Percentiles rank a stretch among this genome's conserved stretches.
These are phyloP conservation scores for Musa beccarii DNA, from an alignment of 176 grass and related monocot species.

Conservation along the genomic window DNA sequence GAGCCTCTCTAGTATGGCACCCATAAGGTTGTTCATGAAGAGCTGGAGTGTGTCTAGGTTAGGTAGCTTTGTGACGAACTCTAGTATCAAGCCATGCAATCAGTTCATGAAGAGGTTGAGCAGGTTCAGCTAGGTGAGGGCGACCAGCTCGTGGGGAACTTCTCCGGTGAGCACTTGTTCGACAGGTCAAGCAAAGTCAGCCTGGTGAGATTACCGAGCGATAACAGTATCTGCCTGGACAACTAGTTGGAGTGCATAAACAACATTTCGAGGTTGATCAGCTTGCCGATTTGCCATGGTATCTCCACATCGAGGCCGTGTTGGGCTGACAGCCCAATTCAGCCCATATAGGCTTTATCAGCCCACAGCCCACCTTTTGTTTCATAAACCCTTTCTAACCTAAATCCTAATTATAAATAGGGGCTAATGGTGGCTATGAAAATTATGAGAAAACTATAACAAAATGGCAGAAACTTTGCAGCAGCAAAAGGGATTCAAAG, in stretches of 20 bases:
- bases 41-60: slow-evolving; percentile 73
- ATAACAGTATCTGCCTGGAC: slow-evolving; percentile 40
- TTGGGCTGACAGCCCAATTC: no score
- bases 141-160: slow-evolving; percentile 42
- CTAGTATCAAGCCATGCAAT: slow-evolving; percentile 61
- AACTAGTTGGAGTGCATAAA: slow-evolving; percentile 89
- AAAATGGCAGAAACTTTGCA: no score
- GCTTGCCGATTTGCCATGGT: slow-evolving; percentile 45
- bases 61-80: slow-evolving; percentile 52
- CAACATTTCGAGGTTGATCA: slow-evolving; percentile 49
- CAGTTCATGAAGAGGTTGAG: slow-evolving; percentile 96
- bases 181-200: slow-evolving; percentile 74
- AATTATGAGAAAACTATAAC: no score
- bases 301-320: slow-evolving; percentile 41
- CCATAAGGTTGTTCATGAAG: slow-evolving; percentile 99
- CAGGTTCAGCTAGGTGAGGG: slow-evolving; percentile 42
- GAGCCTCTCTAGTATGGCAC: slow-evolving; percentile 40
- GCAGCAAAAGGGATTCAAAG: no score
- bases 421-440: no score
- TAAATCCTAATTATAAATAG: no score
- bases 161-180: slow-evolving; percentile 92
- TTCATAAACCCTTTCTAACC: no score
- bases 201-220: slow-evolving; percentile 58
- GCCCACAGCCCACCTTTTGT: no score
- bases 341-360: no score